Evolutionary conservation across 2,329 filamentous ascomycete species (phyloP).

Genomic region (Ascochyta viciae-villosae): DNA sequence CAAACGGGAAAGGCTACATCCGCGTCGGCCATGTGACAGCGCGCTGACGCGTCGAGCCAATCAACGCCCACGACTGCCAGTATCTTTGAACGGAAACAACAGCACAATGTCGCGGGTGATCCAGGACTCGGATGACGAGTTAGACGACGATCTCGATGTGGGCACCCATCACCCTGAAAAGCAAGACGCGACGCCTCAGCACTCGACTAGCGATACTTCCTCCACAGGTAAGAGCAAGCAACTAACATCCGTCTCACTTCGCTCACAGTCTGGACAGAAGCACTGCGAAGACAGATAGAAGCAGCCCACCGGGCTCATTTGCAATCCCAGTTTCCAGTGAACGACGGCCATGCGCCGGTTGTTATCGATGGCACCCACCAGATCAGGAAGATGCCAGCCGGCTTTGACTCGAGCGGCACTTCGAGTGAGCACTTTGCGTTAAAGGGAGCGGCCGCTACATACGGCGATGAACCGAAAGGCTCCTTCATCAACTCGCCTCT

Average conservation of each 20-base stretch:
- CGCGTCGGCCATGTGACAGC: slow-evolving; percentile 30
- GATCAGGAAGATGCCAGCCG: background rate
- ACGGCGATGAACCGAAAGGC: slow-evolving; percentile 20
- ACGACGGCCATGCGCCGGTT: slow-evolving; percentile 11
- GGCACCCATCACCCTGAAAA: slow-evolving; percentile 17
- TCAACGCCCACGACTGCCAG: slow-evolving; percentile 2
- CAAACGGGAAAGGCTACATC: slow-evolving; percentile 11
- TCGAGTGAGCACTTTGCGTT: background rate
- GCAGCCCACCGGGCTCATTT: slow-evolving; percentile 36
- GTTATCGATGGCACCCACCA: background rate
- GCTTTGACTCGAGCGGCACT: background rate
- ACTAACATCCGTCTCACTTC: too few species aligned
- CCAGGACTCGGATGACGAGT: slow-evolving; percentile 49
- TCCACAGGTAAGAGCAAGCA: slow-evolving; percentile 11
- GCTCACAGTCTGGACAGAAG: slow-evolving; percentile 3
- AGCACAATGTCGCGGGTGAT: slow-evolving; percentile 36
- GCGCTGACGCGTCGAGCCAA: slow-evolving; percentile 26
- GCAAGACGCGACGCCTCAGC: slow-evolving; percentile 26
- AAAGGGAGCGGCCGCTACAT: slow-evolving; percentile 14
- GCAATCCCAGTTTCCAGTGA: slow-evolving; percentile 17
- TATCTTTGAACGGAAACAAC: background rate
- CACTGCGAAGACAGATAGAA: slow-evolving; percentile 24
- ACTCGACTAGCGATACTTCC: slow-evolving; percentile 9
- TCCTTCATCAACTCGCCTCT: slow-evolving; percentile 12
- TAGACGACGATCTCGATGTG: slow-evolving; percentile 39